Evolutionary conservation across 2,329 filamentous ascomycete genomes (phyloP).

Genomic region (Ophiostoma novo-ulmi): DNA sequence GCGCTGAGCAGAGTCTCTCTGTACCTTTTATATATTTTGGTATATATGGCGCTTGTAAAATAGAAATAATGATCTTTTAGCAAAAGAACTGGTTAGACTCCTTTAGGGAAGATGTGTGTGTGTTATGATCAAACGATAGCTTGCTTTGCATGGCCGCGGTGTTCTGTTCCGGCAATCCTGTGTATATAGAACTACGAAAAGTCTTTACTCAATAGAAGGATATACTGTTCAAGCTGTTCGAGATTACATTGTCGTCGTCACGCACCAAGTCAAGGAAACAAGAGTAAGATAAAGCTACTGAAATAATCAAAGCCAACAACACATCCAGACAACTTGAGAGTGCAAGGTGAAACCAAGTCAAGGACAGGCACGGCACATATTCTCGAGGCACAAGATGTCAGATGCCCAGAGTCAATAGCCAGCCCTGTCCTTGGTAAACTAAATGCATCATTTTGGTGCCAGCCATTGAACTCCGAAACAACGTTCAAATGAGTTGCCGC

Average conservation of each 20-base stretch:
- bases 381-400: neutral
- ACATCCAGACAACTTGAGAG: slow-evolving; percentile 15
- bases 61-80: neutral
- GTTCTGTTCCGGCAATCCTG: slow-evolving; percentile 4
- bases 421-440: slow-evolving; percentile 13
- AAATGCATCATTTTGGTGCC: slow-evolving; percentile 17
- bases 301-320: slow-evolving; percentile 16
- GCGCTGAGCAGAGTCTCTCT: slow-evolving; percentile 29
- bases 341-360: slow-evolving; percentile 15
- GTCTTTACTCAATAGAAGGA: slow-evolving; percentile 14
- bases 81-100: neutral
- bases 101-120: neutral
- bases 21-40: neutral
- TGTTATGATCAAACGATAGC: slow-evolving; percentile 6
- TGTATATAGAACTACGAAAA: slow-evolving; percentile 20
- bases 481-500: neutral
- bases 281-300: slow-evolving; percentile 12
- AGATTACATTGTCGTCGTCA: neutral
- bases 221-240: neutral
- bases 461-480: slow-evolving; percentile 21
- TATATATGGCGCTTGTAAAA: slow-evolving; percentile 13
- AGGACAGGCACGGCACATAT: slow-evolving; percentile 5
- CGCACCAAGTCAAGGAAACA: neutral
- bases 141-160: neutral
- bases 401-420: slow-evolving; percentile 8